Conservation (phyloP, 2,329 filamentous ascomycete species). For the Penicillium expansum region DNA sequence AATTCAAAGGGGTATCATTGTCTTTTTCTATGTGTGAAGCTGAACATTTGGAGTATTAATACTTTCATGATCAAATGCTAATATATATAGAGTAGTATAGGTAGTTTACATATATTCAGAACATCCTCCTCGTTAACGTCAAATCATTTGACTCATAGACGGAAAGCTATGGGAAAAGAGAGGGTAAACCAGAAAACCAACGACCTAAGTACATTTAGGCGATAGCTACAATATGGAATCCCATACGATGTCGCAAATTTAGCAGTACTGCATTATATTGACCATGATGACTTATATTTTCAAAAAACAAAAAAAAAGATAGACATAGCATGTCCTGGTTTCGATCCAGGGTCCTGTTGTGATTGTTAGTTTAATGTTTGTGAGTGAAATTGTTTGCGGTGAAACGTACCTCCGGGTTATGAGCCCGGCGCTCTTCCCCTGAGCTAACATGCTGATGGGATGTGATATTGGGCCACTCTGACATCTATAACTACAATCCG, state of each 20-base stretch:
- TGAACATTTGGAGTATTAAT: neutral
- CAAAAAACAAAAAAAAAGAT: neutral
- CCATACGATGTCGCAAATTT: neutral
- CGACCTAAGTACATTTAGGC: too few relatives aligned
- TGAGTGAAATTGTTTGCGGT: neutral
- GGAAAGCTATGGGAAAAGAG: neutral
- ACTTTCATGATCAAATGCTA: too few relatives aligned
- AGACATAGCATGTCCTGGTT: conserved; percentile 1
- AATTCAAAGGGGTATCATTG: too few relatives aligned
- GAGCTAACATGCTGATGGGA: conserved; percentile 40
- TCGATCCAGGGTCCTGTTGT: neutral
- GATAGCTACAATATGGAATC: neutral
- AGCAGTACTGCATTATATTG: neutral
- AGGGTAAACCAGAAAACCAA: neutral
- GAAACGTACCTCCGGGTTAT: conserved; percentile 43
- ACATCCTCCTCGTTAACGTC: too few relatives aligned
- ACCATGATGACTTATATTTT: too few relatives aligned
- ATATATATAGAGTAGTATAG: too few relatives aligned
- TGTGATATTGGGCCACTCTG: too few relatives aligned
- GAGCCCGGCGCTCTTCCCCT: conserved; percentile 50
- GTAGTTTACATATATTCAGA: neutral
- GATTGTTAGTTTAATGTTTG: neutral
- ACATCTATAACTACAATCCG: too few relatives aligned
- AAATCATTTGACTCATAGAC: neutral
- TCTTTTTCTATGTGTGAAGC: neutral